Evolutionary conservation across 106 monocot genomes (phyloP).

Genomic region (Dendrobium huoshanense): DNA sequence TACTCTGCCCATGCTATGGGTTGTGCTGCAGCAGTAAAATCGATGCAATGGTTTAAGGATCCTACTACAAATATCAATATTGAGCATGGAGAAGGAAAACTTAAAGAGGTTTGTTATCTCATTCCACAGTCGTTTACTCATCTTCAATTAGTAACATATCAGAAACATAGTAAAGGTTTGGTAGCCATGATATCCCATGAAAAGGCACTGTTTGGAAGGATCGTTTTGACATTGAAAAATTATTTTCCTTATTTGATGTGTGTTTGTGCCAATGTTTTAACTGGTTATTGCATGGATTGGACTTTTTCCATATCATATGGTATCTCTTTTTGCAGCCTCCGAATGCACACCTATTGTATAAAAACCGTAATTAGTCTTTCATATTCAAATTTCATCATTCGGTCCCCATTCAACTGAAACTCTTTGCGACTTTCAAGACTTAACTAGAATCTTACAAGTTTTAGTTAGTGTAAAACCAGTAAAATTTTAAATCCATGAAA

Average conservation of each 20-base stretch:
- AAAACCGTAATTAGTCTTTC: neutral
- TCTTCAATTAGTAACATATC: neutral
- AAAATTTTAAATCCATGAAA: neutral
- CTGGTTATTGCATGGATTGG: neutral
- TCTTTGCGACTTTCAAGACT: too few species aligned
- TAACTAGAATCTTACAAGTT: too few species aligned
- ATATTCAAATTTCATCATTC: neutral
- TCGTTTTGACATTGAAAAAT: neutral
- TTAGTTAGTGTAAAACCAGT: too few species aligned
- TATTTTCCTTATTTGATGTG: neutral
- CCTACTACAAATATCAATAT: conserved; percentile 55
- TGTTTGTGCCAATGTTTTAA: neutral
- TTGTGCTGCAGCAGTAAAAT: conserved; percentile 68
- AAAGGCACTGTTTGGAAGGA: neutral
- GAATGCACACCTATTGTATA: neutral
- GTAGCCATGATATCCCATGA: neutral
- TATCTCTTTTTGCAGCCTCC: neutral
- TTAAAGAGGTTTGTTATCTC: conserved; percentile 57
- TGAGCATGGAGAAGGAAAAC: conserved; percentile 24
- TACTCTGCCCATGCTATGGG: conserved; percentile 93
- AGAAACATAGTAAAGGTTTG: neutral
- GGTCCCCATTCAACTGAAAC: too few species aligned
- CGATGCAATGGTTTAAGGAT: conserved; percentile 86
- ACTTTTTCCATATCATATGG: neutral
- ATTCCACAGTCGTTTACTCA: neutral